phyloP scores from a whole-genome alignment of 805 yeast genomes.

The Kluyveromyces siamensis region DNA sequence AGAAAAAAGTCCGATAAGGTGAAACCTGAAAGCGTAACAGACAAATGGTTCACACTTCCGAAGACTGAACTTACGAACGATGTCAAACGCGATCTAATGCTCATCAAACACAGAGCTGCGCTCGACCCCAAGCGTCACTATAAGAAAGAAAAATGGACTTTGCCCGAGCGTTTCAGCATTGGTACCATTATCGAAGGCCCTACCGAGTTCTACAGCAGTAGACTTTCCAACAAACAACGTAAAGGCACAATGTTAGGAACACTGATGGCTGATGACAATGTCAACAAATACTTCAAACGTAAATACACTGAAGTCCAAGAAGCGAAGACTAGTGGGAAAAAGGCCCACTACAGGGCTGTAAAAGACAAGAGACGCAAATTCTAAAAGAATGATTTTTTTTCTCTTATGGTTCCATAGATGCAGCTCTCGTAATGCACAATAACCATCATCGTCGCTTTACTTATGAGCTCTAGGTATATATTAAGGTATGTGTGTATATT shows the following conservation, averaged over 20 bases:
- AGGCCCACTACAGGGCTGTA: conserved; percentile 53
- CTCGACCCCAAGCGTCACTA: conserved; percentile 94
- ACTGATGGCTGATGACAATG: conserved; percentile 61
- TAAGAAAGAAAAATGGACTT: conserved; percentile 71
- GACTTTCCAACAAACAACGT: conserved; percentile 62
- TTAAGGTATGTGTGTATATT: no score
- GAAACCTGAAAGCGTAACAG: conserved; percentile 11
- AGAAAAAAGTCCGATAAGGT: conserved; percentile 6
- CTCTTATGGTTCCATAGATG: no score
- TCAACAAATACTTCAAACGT: conserved; percentile 72
- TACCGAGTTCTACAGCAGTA: conserved; percentile 55
- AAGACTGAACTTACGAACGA: conserved; percentile 50
- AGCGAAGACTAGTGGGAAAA: conserved; percentile 53
- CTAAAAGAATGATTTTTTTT: background rate
- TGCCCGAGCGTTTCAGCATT: conserved; percentile 73
- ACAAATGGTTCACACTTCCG: conserved; percentile 80
- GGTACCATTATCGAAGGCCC: conserved; percentile 84
- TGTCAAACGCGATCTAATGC: conserved; percentile 64
- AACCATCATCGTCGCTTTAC: background rate
- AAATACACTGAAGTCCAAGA: conserved; percentile 74
- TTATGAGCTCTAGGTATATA: no score
- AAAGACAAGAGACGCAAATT: conserved; percentile 44
- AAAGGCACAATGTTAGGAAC: conserved; percentile 76
- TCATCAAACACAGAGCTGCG: conserved; percentile 80
- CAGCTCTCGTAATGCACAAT: background rate